Base-by-base conservation (phyloP, 2,329 filamentous ascomycete genomes). In the Scytalidium lignicola region DNA sequence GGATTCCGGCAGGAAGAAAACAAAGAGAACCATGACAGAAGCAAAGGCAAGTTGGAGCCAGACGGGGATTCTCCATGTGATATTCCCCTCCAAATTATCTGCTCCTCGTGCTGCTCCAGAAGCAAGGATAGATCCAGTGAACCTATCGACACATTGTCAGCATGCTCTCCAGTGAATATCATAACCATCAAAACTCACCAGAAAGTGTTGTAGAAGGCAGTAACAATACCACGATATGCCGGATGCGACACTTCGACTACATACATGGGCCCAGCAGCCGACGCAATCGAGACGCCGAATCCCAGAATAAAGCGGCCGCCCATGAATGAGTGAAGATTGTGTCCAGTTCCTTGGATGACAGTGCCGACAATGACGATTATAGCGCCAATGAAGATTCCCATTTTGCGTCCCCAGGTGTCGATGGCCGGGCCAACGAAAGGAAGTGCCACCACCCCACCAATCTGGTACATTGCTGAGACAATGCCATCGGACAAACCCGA, bases 251-350 rank as follows among this genome's bases (percentile, higher is more conserved):
- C 65, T 58, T 75, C 73, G 41, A 72, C 65, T 15, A 73, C 70
- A 52, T 73, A 74, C 28, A 68, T 68, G 12, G 72, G 73, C 2
- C 70, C 73, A 7, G 73, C 71, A 0, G 70, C 65, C 2, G 70
- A 66, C 23, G 69, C 68, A 49, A 75, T 68, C 32, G 67, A 67
- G 5, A 74, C 71, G 48, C 74, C 73, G 55, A 83, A 82, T 44
- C 80, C 80, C 13, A 83, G 74, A 22, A 83, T 64, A 63, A 83
- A 82, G 21, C 79, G 73, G 3, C 79, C 79, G 39, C 71, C 74
- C 62, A 76, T 71, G 57, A 75, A 76, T 50, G 43, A 61, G 41
- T 62, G 57, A 46, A 68, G 32, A 17, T 37, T 37, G 32, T 17
- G 32, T 5, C 32, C 67, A 12, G 60, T 55, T 37, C 65, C 70